These are phyloP conservation scores for Fusarium sp. DNA, from an alignment of 2,329 filamentous ascomycete species.

Conservation along the genomic window DNA sequence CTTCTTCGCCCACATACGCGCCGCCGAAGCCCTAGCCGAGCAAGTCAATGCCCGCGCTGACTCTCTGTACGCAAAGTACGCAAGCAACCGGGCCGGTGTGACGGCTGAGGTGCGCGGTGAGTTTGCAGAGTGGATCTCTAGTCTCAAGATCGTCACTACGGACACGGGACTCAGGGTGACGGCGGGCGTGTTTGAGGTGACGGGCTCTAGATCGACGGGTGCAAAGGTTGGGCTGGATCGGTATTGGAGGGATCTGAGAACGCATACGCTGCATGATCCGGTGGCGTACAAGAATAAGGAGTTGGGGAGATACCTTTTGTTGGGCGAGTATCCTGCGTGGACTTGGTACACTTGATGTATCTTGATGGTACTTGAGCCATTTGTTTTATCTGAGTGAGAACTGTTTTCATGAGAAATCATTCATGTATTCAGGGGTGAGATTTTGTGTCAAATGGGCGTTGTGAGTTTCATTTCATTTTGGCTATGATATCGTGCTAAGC, in stretches of 20 bases:
- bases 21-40: conserved; percentile 67
- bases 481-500: too few species aligned
- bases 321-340: conserved; percentile 62
- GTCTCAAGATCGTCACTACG: conserved; percentile 47
- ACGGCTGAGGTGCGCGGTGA: conserved; percentile 65
- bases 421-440: too few species aligned
- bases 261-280: conserved; percentile 70
- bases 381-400: too few species aligned
- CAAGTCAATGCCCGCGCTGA: conserved; percentile 60
- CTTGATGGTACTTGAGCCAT: too few species aligned
- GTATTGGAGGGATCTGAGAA: conserved; percentile 67
- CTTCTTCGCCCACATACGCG: conserved; percentile 67
- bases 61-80: conserved; percentile 54
- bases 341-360: too few species aligned
- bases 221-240: conserved; percentile 66
- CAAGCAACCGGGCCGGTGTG: conserved; percentile 52
- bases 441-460: too few species aligned
- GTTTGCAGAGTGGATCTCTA: conserved; percentile 64
- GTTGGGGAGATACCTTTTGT: conserved; percentile 64
- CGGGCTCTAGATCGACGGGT: conserved; percentile 60
- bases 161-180: conserved; percentile 68
- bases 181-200: conserved; percentile 60
- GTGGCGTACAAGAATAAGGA: conserved; percentile 74
- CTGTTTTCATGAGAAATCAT: too few species aligned
- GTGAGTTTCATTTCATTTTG: too few species aligned